Conservation (phyloP, 2,329 filamentous ascomycete species). For the Nemania sp. region DNA sequence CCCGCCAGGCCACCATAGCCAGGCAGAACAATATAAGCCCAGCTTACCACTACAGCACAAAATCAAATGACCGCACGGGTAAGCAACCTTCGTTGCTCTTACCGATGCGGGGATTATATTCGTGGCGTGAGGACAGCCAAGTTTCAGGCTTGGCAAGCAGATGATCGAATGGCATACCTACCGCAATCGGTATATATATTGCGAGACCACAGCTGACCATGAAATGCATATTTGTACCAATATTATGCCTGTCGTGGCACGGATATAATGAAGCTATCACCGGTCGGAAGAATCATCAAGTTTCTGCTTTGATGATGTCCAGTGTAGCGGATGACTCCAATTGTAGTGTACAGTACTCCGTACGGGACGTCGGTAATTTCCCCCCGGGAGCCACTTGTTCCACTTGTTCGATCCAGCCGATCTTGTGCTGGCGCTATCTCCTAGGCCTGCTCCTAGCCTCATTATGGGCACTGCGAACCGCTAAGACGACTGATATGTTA, state of each 20-base stretch:
- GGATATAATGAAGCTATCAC: slow-evolving; percentile 3
- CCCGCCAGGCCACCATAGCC: slow-evolving; percentile 3
- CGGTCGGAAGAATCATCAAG: background rate
- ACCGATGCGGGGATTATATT: background rate
- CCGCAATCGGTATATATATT: background rate
- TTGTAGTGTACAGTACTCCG: background rate
- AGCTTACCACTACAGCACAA: too few relatives aligned
- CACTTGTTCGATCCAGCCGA: slow-evolving; percentile 12
- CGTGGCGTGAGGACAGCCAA: slow-evolving; percentile 5
- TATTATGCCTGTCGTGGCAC: background rate
- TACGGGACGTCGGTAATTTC: slow-evolving; percentile 16
- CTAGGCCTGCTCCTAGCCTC: background rate
- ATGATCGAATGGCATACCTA: slow-evolving; percentile 3
- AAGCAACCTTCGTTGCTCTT: too few relatives aligned
- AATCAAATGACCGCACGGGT: too few relatives aligned
- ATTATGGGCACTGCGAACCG: slow-evolving; percentile 15
- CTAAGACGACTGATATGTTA: background rate
- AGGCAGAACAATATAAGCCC: too few relatives aligned
- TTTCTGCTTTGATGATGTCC: background rate
- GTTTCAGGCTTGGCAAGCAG: slow-evolving; percentile 1
- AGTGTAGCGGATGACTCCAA: background rate
- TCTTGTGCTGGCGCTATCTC: slow-evolving; percentile 4
- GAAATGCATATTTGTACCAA: background rate
- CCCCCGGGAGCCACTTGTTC: too few relatives aligned
- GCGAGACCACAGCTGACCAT: background rate